Evolutionary conservation across 1,284 basidiomycete species (phyloP), one percentile per base, ranked within the genome.

Genomic region (Austropuccinia psidii): DNA sequence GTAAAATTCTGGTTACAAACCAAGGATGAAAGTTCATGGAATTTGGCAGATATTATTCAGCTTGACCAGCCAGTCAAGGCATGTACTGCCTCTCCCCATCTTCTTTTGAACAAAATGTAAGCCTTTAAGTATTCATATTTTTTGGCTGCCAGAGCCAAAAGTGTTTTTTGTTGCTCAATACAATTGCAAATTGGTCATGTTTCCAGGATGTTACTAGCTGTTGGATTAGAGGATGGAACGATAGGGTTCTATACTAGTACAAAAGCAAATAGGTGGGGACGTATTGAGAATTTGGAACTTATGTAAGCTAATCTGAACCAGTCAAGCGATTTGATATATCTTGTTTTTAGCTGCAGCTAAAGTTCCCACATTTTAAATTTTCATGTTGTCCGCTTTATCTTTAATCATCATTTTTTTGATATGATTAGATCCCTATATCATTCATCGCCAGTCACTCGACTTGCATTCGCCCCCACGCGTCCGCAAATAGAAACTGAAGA

Each of bases 181-280:
- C 2, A 69, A n/a, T 33, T 61, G 33, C n/a, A 35, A 37, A 2
- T 49, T 19, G 33, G 4, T 50, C 11, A 66, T 49, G n/a, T n/a
- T 17, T 33, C 19, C 27, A 72, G 68, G 27, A 58, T 72, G 45
- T 33, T 72, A 50, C 35, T 72, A 35, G 68, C 31, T 17, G 47
- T 72, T 33, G 68, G 68, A 24, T 62, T 72, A 47, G 68, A 72
- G 41, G 58, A 72, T 43, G 68, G 68, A 47, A 27, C 24, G 29
- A 61, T 72, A 45, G 24, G 29, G 19, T 37, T 72, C 33, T 72
- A 72, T 54, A 47, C 21, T 29, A 64, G 43, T 43, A n/a, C n/a
- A 1, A 27, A 31, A 64, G 11, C 60, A 11, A 47, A 29, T 29
- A 19, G 39, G 45, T 64, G 60, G 60, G 39, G 49, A 29, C 60